Evolutionary conservation across 2,329 filamentous ascomycete genomes (phyloP).

Genomic region (Neoscytalidium dimidiatum): DNA sequence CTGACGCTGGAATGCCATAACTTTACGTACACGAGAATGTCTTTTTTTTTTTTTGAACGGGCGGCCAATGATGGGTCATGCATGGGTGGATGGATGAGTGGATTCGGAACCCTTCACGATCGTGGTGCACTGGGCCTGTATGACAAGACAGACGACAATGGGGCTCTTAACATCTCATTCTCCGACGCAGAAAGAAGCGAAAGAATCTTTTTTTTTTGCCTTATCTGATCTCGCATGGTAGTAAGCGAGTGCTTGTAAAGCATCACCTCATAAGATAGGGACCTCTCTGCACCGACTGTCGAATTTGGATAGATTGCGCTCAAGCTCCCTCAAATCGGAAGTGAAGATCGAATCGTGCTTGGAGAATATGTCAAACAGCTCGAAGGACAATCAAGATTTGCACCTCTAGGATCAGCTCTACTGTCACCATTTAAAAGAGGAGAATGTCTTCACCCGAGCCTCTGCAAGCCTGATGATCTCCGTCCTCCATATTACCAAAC

Average conservation of each 20-base stretch:
- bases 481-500: neutral
- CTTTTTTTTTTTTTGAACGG: constrained; percentile 9
- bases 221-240: constrained; percentile 10
- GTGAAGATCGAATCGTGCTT: neutral
- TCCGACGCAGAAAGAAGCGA: neutral
- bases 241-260: constrained; percentile 10
- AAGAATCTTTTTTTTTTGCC: constrained; percentile 6
- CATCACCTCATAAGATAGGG: constrained; percentile 7
- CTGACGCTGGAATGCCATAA: neutral
- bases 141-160: neutral
- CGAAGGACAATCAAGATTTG: neutral
- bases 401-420: neutral
- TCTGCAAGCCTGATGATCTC: neutral
- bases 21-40: constrained; percentile 15
- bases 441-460: neutral
- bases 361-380: too few species aligned
- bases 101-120: constrained; percentile 9
- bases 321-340: too few species aligned
- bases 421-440: neutral
- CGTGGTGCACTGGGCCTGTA: neutral
- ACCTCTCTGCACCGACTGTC: constrained; percentile 3
- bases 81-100: neutral
- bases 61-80: neutral
- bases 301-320: constrained; percentile 13
- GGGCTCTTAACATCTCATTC: constrained; percentile 2